phyloP scores from a whole-genome alignment of 2,329 filamentous ascomycete genomes.

The Fusarium tupiense region DNA sequence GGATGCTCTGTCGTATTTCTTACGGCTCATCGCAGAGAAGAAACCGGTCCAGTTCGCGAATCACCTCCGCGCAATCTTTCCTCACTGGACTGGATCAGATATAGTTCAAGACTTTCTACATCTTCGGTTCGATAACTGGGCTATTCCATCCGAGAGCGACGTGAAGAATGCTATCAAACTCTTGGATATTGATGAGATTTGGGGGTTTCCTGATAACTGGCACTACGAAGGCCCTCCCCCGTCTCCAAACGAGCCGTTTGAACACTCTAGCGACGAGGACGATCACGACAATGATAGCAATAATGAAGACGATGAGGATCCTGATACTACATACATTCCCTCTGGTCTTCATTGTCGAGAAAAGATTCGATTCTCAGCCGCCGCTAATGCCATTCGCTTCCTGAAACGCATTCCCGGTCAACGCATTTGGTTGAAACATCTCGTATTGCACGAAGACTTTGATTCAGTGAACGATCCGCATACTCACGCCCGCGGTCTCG shows the following conservation, averaged over 20 bases:
- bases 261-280: background rate
- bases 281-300: background rate
- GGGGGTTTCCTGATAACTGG: background rate
- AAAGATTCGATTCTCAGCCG: conserved; percentile 24
- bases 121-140: background rate
- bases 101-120: background rate
- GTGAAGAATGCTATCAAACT: background rate
- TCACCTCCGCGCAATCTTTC: accelerated
- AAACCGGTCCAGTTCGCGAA: background rate
- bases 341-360: background rate
- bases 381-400: conserved; percentile 13
- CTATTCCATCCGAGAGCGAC: background rate
- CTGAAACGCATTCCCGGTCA: background rate
- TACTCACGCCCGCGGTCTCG: background rate
- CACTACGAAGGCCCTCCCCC: too few species aligned
- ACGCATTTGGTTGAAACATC: background rate
- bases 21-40: background rate
- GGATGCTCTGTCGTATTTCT: background rate
- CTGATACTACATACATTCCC: too few species aligned
- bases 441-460: conserved; percentile 9
- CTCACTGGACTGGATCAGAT: accelerated
- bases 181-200: background rate
- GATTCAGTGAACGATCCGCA: background rate
- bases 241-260: too few species aligned
- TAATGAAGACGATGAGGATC: background rate